phyloP scores from a whole-genome alignment of 1,139 yeast genomes.

The Nadsonia commutata region DNA sequence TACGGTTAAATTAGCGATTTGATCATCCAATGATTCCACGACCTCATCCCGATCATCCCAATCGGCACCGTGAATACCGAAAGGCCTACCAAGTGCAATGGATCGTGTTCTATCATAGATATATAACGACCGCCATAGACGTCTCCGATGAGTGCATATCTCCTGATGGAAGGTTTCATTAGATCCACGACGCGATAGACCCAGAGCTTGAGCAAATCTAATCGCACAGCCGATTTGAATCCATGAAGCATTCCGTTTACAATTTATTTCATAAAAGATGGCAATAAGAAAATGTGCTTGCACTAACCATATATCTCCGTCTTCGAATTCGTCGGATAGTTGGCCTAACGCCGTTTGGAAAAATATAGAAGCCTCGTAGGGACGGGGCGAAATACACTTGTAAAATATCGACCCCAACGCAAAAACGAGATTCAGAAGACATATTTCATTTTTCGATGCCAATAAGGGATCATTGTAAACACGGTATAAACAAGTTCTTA shows the following conservation, averaged over 20 bases:
- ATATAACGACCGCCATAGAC: slow-evolving; percentile 28
- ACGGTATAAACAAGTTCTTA: slow-evolving; percentile 16
- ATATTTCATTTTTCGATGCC: slow-evolving; percentile 14
- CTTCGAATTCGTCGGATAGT: slow-evolving; percentile 23
- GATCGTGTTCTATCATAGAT: slow-evolving; percentile 29
- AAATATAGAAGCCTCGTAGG: slow-evolving; percentile 13
- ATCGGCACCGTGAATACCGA: slow-evolving; percentile 27
- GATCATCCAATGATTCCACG: slow-evolving; percentile 10
- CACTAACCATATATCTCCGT: slow-evolving; percentile 30
- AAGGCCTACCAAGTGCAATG: slow-evolving; percentile 28
- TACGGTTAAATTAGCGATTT: neutral
- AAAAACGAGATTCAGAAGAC: slow-evolving; percentile 25
- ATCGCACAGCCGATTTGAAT: slow-evolving; percentile 23
- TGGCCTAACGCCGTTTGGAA: slow-evolving; percentile 26
- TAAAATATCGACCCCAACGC: slow-evolving; percentile 29
- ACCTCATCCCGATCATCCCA: slow-evolving; percentile 27
- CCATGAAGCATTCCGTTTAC: slow-evolving; percentile 33
- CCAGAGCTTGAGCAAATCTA: slow-evolving; percentile 21
- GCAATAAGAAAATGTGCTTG: slow-evolving; percentile 28
- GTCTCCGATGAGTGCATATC: slow-evolving; percentile 21
- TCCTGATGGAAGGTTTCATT: slow-evolving; percentile 18
- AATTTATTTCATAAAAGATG: slow-evolving; percentile 27
- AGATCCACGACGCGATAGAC: slow-evolving; percentile 19
- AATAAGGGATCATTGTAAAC: slow-evolving; percentile 21
- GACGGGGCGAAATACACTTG: slow-evolving; percentile 5